Evolutionary conservation across 2,329 filamentous ascomycete genomes (phyloP).

Genomic region (Verticillium zaregamsianum): DNA sequence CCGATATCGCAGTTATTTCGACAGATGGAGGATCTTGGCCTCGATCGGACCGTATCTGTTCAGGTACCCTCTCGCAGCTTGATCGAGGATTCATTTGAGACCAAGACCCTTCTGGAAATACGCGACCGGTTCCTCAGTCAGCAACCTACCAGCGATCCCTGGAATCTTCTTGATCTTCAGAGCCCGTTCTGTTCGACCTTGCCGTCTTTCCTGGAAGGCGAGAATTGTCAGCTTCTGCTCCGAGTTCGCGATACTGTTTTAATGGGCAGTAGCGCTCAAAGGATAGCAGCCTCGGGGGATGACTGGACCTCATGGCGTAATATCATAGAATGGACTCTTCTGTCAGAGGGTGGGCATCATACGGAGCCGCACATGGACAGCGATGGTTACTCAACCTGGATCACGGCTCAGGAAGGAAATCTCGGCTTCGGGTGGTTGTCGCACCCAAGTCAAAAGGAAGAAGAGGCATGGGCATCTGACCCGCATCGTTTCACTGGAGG

Average conservation of each 20-base stretch:
- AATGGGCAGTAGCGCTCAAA: constrained; percentile 12
- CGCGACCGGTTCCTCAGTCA: constrained; percentile 6
- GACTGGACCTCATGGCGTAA: constrained; percentile 27
- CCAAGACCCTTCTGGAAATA: constrained; percentile 7
- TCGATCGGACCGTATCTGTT: constrained; percentile 7
- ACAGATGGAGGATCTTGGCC: constrained; percentile 1
- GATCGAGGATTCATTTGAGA: constrained; percentile 5
- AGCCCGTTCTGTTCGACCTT: constrained; percentile 5
- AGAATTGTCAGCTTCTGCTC: constrained; percentile 8
- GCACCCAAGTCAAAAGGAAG: constrained; percentile 18
- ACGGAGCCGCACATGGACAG: constrained; percentile 28
- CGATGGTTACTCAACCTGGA: constrained; percentile 27
- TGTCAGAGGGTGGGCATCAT: constrained; percentile 27
- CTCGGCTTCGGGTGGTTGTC: constrained; percentile 27
- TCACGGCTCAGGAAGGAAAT: constrained; percentile 21
- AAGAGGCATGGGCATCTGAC: constrained; percentile 16
- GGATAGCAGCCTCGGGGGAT: constrained; percentile 15
- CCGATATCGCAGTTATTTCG: constrained; percentile 12
- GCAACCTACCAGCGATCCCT: constrained; percentile 4
- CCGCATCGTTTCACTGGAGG: constrained; percentile 17
- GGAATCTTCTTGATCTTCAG: constrained; percentile 7
- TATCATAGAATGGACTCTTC: constrained; percentile 24
- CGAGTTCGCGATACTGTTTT: constrained; percentile 3
- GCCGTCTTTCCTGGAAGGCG: constrained; percentile 5
- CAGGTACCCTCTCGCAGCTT: constrained; percentile 11